These are phyloP conservation scores for Fraxinus albicans DNA, from an alignment of 305 asterid species.

Conservation along the genomic window DNA sequence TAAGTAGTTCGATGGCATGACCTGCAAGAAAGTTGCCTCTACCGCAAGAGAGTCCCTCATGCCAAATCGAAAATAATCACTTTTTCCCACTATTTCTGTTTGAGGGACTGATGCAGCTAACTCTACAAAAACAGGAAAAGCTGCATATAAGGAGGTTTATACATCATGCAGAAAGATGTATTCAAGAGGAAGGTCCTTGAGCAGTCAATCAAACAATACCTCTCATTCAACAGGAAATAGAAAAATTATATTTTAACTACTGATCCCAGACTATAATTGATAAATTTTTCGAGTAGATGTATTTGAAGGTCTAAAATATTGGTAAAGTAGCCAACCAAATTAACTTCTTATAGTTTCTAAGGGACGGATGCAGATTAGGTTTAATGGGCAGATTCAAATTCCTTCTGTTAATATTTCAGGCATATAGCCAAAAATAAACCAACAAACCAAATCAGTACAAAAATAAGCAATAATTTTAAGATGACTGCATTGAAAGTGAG, in stretches of 20 bases:
- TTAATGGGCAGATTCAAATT: neutral
- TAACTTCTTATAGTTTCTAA: neutral
- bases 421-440: neutral
- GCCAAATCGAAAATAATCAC: conserved; percentile 91
- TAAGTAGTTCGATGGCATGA: conserved; percentile 21
- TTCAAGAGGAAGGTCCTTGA: conserved; percentile 9
- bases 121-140: conserved; percentile 43
- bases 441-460: neutral
- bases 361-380: neutral
- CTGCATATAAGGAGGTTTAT: conserved; percentile 1
- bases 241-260: neutral
- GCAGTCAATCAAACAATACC: neutral
- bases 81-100: conserved; percentile 81
- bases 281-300: neutral
- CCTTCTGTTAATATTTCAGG: neutral
- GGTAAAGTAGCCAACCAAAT: neutral
- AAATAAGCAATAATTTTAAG: neutral
- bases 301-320: neutral
- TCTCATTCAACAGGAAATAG: neutral
- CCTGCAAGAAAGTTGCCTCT: conserved; percentile 96
- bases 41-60: conserved; percentile 97
- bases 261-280: conserved; percentile 1
- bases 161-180: conserved; percentile 9
- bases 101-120: conserved; percentile 84
- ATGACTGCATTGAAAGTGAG: neutral